Evolutionary conservation across 495 filamentous ascomycete species (phyloP).

Genomic region (Penicillium angulare): DNA sequence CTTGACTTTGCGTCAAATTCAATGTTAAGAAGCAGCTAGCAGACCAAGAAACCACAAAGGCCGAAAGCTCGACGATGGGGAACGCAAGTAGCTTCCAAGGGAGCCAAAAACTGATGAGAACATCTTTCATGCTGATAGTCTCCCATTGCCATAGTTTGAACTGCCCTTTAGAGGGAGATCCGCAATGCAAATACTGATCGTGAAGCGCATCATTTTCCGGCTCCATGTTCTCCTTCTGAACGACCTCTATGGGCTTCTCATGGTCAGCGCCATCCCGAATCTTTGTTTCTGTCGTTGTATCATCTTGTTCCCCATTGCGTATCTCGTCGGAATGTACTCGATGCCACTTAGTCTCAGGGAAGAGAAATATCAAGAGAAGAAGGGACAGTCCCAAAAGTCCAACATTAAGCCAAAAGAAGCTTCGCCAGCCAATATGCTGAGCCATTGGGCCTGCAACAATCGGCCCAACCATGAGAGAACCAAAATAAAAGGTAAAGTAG

Average conservation of each 20-base stretch:
- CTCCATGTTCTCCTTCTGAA: conserved; percentile 18
- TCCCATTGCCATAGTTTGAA: conserved; percentile 52
- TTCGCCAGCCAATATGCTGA: conserved; percentile 54
- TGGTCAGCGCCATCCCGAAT: conserved; percentile 7
- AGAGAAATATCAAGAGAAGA: conserved; percentile 52
- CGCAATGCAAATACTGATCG: conserved; percentile 45
- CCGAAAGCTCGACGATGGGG: conserved; percentile 61
- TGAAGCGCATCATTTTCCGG: conserved; percentile 14
- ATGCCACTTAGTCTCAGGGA: conserved; percentile 62
- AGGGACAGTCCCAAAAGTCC: conserved; percentile 44
- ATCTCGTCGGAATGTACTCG: conserved; percentile 33
- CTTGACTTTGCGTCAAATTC: conserved; percentile 63
- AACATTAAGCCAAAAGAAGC: conserved; percentile 59
- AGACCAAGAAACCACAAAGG: conserved; percentile 59
- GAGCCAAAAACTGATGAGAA: conserved; percentile 42
- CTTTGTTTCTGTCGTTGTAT: not conserved
- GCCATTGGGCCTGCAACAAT: conserved; percentile 60
- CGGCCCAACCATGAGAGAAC: conserved; percentile 49
- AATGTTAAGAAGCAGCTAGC: conserved; percentile 59
- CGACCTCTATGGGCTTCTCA: conserved; percentile 17
- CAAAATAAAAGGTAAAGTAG: conserved; percentile 57
- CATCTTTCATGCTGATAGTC: conserved; percentile 35
- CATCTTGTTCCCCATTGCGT: not conserved
- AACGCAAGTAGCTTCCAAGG: conserved; percentile 60
- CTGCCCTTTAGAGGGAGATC: conserved; percentile 52